These are phyloP conservation scores for Saccharomyces hybrid DNA, from an alignment of 1,139 yeast genomes.

Conservation along the genomic window DNA sequence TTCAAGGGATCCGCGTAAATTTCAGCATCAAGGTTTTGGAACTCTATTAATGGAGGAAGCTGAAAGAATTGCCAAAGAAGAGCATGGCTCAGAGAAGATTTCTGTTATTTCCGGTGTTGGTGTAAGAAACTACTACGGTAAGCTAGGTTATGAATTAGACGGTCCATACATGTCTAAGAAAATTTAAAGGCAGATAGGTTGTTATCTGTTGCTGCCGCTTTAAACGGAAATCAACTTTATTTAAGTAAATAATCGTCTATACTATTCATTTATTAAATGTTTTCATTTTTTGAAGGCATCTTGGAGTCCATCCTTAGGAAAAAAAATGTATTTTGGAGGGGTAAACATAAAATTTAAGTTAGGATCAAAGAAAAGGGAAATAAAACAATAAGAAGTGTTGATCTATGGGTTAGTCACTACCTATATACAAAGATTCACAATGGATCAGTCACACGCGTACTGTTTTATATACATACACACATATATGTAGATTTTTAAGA, in stretches of 20 bases:
- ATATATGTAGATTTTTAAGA: not conserved
- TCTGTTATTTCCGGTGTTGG: conserved; percentile 97
- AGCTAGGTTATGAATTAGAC: conserved; percentile 82
- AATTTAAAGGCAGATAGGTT: conserved; percentile 6
- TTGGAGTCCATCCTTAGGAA: not conserved
- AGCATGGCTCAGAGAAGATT: conserved; percentile 85
- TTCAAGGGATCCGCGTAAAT: conserved; percentile 94
- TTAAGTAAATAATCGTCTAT: not conserved
- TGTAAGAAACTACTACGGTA: conserved; percentile 89
- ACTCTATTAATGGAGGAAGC: conserved; percentile 97
- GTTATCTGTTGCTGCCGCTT: not conserved
- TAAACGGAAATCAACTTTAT: not conserved
- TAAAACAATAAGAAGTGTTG: not conserved
- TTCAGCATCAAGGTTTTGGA: conserved; percentile 99
- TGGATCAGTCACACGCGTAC: not conserved
- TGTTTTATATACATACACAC: not conserved
- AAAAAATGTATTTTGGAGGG: not conserved
- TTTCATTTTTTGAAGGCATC: not conserved
- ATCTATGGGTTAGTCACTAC: not conserved
- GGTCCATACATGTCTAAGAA: conserved; percentile 93
- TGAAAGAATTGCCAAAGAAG: conserved; percentile 88
- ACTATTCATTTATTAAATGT: not conserved
- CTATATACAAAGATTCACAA: not conserved
- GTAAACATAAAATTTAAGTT: not conserved
- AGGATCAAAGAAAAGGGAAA: not conserved